A percentile compares a stretch with the other conserved stretches of the same genome.
Conservation (phyloP, 805 yeast genomes). For the Nakazawaea wickerhamii region DNA sequence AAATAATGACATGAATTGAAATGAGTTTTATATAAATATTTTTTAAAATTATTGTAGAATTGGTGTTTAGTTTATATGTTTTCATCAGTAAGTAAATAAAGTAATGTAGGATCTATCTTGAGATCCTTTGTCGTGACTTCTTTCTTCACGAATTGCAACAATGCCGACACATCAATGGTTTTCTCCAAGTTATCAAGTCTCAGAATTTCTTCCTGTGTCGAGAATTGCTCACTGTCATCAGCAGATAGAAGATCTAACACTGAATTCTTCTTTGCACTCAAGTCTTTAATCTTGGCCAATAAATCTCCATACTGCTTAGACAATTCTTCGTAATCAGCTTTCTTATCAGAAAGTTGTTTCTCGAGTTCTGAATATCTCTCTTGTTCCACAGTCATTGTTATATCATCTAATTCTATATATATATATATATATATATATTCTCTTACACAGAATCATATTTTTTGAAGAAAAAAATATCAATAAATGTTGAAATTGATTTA, state of each 20-base stretch:
- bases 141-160: not conserved
- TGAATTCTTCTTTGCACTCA: constrained; percentile 4
- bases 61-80: too few species aligned
- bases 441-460: not conserved
- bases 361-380: not conserved
- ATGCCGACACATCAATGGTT: not conserved
- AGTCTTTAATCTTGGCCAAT: not conserved
- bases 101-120: constrained; percentile 2
- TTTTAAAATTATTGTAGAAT: too few species aligned
- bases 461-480: not conserved
- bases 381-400: not conserved
- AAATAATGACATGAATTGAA: constrained; percentile 10
- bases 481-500: not conserved
- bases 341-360: not conserved
- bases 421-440: not conserved
- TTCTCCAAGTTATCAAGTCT: not conserved
- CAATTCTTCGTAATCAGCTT: not conserved
- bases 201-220: not conserved
- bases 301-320: not conserved
- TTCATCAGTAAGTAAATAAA: constrained; percentile 1
- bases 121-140: not conserved
- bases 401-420: not conserved
- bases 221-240: not conserved
- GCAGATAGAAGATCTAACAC: constrained; percentile 6
- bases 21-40: not conserved